Conservation (phyloP, 202 grass and related monocot species). For the Panicum hallii region DNA sequence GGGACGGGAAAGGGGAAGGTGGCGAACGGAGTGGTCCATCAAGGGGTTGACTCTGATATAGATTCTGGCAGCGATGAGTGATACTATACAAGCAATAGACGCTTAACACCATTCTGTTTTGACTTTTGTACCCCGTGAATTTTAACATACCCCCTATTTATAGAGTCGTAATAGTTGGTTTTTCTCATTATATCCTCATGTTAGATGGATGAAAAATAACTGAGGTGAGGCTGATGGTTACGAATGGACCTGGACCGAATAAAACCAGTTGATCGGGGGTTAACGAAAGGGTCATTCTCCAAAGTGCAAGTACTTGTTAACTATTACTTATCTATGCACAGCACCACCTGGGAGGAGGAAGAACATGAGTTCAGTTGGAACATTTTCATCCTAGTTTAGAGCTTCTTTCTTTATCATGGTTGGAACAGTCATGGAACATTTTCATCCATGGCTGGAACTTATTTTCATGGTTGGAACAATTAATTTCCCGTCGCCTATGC, state of each 20-base stretch:
- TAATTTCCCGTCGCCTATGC: too few species aligned
- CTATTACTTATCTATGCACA: too few species aligned
- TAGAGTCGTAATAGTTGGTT: conserved; percentile 31
- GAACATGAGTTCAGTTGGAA: too few species aligned
- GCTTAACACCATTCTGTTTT: conserved; percentile 40
- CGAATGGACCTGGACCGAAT: background rate
- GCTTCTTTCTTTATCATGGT: too few species aligned
- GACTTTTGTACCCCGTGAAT: conserved; percentile 15
- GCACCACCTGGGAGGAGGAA: too few species aligned
- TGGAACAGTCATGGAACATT: too few species aligned
- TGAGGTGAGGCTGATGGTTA: background rate
- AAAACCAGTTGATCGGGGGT: background rate
- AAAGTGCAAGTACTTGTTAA: too few species aligned
- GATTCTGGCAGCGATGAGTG: conserved; percentile 63
- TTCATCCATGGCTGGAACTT: too few species aligned
- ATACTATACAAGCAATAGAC: conserved; percentile 35
- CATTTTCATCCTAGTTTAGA: too few species aligned
- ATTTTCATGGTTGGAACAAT: too few species aligned
- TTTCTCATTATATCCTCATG: background rate
- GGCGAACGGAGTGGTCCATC: conserved; percentile 53
- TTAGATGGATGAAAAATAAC: background rate
- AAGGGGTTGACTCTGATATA: conserved; percentile 57
- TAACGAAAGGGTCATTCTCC: too few species aligned
- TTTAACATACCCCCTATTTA: conserved; percentile 8
- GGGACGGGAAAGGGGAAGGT: conserved; percentile 63